Evolutionary conservation across 805 yeast species (phyloP).

Genomic region (Yarrowia sp.): DNA sequence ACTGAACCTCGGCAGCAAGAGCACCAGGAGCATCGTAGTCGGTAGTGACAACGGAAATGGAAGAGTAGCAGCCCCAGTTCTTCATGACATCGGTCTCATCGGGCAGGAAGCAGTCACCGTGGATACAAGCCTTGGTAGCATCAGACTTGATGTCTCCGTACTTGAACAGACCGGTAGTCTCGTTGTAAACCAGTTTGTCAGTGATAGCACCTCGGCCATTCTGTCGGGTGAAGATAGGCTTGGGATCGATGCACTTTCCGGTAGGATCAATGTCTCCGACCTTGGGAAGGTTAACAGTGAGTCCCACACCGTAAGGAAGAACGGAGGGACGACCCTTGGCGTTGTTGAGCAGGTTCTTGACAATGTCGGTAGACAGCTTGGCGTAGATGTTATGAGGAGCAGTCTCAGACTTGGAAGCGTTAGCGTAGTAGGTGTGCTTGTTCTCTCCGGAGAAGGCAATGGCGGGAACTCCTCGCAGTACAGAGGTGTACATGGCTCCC

Average conservation of each 20-base stretch:
- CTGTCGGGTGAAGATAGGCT: conserved; percentile 25
- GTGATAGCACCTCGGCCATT: conserved; percentile 17
- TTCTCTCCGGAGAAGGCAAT: conserved; percentile 43
- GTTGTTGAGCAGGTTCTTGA: conserved; percentile 22
- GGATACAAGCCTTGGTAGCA: conserved; percentile 7
- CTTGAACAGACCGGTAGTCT: conserved; percentile 11
- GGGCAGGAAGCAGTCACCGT: conserved; percentile 21
- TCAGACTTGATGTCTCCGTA: conserved; percentile 16
- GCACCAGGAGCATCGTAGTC: conserved; percentile 24
- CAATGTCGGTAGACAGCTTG: conserved; percentile 11
- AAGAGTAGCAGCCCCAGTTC: conserved; percentile 20
- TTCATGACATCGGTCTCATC: conserved; percentile 20
- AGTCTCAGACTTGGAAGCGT: background rate
- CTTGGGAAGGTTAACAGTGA: conserved; percentile 15
- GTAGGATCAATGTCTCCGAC: conserved; percentile 22
- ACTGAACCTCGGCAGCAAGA: conserved; percentile 19
- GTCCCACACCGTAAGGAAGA: conserved; percentile 16
- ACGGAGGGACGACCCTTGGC: conserved; percentile 14
- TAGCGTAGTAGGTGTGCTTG: conserved; percentile 16
- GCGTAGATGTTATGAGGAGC: conserved; percentile 20
- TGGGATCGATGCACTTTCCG: conserved; percentile 21
- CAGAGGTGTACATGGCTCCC: conserved; percentile 44
- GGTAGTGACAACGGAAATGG: conserved; percentile 1
- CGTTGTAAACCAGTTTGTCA: conserved; percentile 16
- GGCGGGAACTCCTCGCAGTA: conserved; percentile 43